Percentiles rank a stretch among this genome's conserved stretches.
These are phyloP conservation scores for Penicillium aurantiogriseum DNA, from an alignment of 2,329 filamentous ascomycete species.

Conservation along the genomic window DNA sequence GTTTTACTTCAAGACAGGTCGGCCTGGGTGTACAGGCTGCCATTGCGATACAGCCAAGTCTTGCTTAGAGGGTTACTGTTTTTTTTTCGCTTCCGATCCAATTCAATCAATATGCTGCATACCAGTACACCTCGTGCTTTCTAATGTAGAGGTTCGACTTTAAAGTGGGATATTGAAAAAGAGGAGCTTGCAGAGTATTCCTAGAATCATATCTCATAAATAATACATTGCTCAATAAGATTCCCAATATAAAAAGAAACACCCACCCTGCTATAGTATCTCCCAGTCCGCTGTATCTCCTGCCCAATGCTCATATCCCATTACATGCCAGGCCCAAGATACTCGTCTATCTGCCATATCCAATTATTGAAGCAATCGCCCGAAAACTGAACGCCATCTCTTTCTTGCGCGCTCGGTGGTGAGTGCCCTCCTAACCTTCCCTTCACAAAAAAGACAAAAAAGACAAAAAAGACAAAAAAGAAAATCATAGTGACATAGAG, in stretches of 20 bases:
- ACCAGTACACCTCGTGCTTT: neutral
- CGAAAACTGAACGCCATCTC: constrained; percentile 7
- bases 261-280: neutral
- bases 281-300: neutral
- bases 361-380: neutral
- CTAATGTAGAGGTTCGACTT: neutral
- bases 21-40: constrained; percentile 17
- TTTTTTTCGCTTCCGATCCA: constrained; percentile 13
- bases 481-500: neutral
- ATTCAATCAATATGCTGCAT: constrained; percentile 7
- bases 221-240: constrained; percentile 3
- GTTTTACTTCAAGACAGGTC: constrained; percentile 22
- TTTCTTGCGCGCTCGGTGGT: neutral
- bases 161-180: neutral
- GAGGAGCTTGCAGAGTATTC: neutral
- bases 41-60: constrained; percentile 9
- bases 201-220: neutral
- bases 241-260: neutral
- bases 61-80: constrained; percentile 5
- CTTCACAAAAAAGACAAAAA: neutral
- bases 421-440: neutral
- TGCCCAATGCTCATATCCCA: constrained; percentile 4
- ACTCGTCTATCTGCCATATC: neutral
- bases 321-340: neutral
- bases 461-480: neutral